phyloP scores from a whole-genome alignment of 2,329 filamentous ascomycete species.

The Paecilomyces variotii region DNA sequence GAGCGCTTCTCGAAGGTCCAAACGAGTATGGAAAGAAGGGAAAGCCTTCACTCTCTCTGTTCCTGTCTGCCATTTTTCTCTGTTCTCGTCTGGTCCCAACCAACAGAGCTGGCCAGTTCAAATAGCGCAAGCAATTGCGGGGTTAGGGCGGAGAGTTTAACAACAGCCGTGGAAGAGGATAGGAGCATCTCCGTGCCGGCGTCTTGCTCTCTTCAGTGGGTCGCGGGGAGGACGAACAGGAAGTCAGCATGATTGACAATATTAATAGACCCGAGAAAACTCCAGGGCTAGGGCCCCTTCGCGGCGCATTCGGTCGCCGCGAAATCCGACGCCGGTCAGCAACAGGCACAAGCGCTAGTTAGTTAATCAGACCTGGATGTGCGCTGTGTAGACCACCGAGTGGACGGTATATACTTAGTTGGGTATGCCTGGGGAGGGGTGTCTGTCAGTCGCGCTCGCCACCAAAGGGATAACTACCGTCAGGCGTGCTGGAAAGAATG shows the following conservation, averaged over 20 bases:
- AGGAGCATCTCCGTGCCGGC: neutral
- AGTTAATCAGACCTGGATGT: neutral
- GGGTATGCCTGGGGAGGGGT: neutral
- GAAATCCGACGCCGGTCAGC: neutral
- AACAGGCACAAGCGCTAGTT: neutral
- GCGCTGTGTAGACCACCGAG: too few relatives aligned
- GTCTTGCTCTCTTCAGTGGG: neutral
- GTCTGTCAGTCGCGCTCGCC: neutral
- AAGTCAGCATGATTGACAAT: neutral
- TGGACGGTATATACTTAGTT: neutral
- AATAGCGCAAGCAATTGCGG: slow-evolving; percentile 2
- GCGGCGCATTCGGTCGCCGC: neutral
- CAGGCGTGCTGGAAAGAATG: neutral
- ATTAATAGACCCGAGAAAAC: neutral
- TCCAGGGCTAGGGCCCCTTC: neutral
- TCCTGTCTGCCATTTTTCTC: slow-evolving; percentile 1
- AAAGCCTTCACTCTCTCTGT: neutral
- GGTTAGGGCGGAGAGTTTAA: neutral
- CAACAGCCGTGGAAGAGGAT: neutral
- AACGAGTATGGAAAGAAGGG: neutral
- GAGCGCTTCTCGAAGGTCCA: neutral
- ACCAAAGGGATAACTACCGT: neutral
- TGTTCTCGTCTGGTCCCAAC: neutral
- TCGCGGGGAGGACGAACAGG: neutral
- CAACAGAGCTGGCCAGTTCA: neutral